Evolutionary conservation across 2,329 filamentous ascomycete genomes (phyloP).

Genomic region (Colletotrichum salicis): DNA sequence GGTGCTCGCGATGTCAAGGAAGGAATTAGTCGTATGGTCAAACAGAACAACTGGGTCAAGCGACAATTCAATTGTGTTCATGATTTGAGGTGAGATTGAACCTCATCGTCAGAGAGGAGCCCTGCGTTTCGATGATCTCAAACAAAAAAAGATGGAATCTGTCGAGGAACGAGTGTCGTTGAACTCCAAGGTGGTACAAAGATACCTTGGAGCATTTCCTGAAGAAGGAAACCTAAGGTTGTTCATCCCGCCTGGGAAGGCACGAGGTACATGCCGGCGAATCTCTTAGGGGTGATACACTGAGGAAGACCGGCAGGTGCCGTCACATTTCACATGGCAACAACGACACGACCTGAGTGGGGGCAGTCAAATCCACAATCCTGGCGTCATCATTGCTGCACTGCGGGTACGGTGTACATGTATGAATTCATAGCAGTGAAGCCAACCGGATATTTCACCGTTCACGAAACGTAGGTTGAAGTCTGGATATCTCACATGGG

Average conservation of each 20-base stretch:
- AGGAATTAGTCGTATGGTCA: background rate
- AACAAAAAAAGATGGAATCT: background rate
- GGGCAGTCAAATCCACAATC: background rate
- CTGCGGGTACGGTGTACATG: background rate
- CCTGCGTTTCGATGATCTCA: background rate
- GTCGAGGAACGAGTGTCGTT: background rate
- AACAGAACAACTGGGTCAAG: slow-evolving; percentile 12
- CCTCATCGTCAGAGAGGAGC: background rate
- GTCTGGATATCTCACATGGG: background rate
- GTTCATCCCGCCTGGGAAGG: background rate
- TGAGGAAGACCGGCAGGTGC: background rate
- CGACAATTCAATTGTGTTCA: slow-evolving; percentile 1
- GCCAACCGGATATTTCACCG: background rate
- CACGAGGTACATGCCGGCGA: background rate
- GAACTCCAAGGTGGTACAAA: background rate
- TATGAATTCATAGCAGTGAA: background rate
- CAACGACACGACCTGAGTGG: background rate
- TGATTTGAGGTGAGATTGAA: background rate
- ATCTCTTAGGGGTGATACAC: background rate
- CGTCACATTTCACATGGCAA: background rate
- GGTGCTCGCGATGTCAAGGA: slow-evolving; percentile 8
- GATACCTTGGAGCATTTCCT: background rate
- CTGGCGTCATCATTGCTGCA: background rate
- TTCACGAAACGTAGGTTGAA: background rate
- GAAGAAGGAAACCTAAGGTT: background rate